Evolutionary conservation across 2,329 filamentous ascomycete species (phyloP).

Genomic region (Trichoderma hamatum): DNA sequence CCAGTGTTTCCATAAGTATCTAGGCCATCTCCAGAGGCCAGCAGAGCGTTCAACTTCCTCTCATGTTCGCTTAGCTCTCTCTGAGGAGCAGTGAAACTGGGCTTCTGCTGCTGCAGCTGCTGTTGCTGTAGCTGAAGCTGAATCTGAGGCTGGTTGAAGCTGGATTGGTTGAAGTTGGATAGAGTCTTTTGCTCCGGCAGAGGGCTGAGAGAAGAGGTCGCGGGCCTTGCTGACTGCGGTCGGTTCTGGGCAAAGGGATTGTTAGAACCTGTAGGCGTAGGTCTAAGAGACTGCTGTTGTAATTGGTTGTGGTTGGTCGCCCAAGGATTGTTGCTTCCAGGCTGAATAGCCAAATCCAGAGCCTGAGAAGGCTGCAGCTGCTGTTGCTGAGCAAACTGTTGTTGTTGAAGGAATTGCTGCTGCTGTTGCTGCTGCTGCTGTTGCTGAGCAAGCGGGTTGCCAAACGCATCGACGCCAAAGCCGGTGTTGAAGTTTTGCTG

Average conservation of each 20-base stretch:
- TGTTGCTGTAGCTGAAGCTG: constrained; percentile 43
- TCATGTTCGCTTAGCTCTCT: constrained; percentile 65
- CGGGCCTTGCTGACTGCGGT: constrained; percentile 56
- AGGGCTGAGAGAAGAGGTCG: constrained; percentile 69
- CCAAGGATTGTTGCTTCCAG: constrained; percentile 96
- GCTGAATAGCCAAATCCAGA: constrained; percentile 65
- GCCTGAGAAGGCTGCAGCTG: constrained; percentile 41
- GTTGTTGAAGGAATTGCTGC: constrained; percentile 45
- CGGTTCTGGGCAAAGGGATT: constrained; percentile 88
- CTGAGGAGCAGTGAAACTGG: constrained; percentile 46
- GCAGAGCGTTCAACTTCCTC: constrained; percentile 80
- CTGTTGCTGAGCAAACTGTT: constrained; percentile 33
- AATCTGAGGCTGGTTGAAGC: constrained; percentile 58
- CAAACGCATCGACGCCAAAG: constrained; percentile 51
- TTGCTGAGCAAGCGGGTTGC: constrained; percentile 42
- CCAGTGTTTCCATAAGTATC: constrained; percentile 99
- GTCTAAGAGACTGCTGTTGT: constrained; percentile 62
- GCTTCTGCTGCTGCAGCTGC: constrained; percentile 42
- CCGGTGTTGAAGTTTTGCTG: constrained; percentile 65
- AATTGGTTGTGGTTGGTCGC: constrained; percentile 65
- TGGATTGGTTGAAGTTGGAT: constrained; percentile 59
- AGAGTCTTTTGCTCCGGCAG: constrained; percentile 85
- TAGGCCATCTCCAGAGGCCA: constrained; percentile 86
- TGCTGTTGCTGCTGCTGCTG: constrained; percentile 39
- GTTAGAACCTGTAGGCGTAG: constrained; percentile 91